Evolutionary conservation across 2,329 filamentous ascomycete species (phyloP).

Genomic region (Fusarium irregulare): DNA sequence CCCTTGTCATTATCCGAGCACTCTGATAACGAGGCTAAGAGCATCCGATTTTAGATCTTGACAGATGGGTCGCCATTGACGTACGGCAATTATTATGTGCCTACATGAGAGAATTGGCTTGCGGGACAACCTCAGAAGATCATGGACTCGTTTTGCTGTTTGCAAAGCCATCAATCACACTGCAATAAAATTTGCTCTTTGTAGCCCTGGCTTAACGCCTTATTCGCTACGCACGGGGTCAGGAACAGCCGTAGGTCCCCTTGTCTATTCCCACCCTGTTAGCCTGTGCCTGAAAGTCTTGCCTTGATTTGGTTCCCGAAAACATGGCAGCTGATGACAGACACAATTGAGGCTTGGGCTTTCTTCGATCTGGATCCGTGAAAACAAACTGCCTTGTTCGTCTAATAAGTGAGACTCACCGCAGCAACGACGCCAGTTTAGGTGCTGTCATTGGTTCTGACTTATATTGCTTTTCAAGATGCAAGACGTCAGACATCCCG

Average conservation of each 20-base stretch:
- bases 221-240: conserved; percentile 30
- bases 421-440: conserved; percentile 21
- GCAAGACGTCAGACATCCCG: conserved; percentile 14
- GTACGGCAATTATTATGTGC: not conserved
- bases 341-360: conserved; percentile 42
- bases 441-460: conserved; percentile 11
- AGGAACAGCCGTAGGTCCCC: conserved; percentile 32
- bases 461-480: conserved; percentile 20
- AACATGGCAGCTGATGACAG: conserved; percentile 41
- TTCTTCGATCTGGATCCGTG: conserved; percentile 32
- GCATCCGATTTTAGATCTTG: conserved; percentile 25
- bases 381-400: conserved; percentile 30
- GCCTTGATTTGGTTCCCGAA: conserved; percentile 16
- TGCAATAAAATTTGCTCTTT: not conserved
- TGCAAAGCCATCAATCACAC: not conserved
- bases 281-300: conserved; percentile 23
- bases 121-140: not conserved
- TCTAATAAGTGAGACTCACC: conserved; percentile 19
- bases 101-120: not conserved
- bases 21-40: conserved; percentile 9
- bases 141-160: conserved; percentile 6
- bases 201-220: conserved; percentile 7
- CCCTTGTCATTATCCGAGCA: conserved; percentile 20
- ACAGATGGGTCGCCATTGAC: conserved; percentile 21
- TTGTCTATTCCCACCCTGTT: conserved; percentile 26